These are phyloP conservation scores for Monsonia emarginata DNA, from an alignment of 441 rosid genomes.

Conservation along the genomic window DNA sequence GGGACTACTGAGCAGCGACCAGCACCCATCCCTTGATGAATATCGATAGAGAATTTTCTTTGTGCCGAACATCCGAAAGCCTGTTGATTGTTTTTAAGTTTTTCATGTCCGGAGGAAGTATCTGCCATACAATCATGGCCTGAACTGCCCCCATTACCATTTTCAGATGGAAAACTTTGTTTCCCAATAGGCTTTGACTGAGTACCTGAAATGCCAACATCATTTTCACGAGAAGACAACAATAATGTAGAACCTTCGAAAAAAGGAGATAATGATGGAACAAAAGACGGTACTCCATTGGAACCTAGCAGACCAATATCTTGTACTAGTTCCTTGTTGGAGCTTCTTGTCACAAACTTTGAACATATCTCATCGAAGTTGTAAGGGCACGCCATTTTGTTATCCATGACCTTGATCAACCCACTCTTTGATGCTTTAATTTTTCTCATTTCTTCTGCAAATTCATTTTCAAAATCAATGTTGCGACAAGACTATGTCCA, in stretches of 20 bases:
- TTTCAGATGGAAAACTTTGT: conserved; percentile 20
- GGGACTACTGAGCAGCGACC: conserved; percentile 57
- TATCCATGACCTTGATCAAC: conserved; percentile 51
- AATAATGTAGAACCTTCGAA: conserved; percentile 41
- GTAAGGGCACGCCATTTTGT: conserved; percentile 48
- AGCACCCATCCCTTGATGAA: conserved; percentile 21
- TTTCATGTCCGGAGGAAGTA: conserved; percentile 24
- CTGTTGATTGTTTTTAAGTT: conserved; percentile 21
- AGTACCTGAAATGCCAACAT: conserved; percentile 25
- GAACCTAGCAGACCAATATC: conserved; percentile 83
- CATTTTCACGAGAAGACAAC: conserved; percentile 24
- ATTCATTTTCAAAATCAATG: no score
- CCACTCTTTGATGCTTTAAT: conserved; percentile 34
- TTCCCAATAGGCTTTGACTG: conserved; percentile 24
- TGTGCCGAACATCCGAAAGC: conserved; percentile 31
- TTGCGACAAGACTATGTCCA: no score
- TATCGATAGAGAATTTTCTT: conserved; percentile 29
- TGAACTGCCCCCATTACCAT: conserved; percentile 25
- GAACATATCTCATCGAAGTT: conserved; percentile 60
- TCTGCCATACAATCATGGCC: conserved; percentile 27
- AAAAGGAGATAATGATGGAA: conserved; percentile 41
- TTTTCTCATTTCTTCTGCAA: conserved; percentile 22
- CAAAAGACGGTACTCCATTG: conserved; percentile 56
- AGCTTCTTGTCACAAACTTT: conserved; percentile 69
- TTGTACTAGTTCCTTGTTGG: conserved; percentile 70